Base-by-base conservation (phyloP, 345 rosid species). In the Gynandropsis gynandra region DNA sequence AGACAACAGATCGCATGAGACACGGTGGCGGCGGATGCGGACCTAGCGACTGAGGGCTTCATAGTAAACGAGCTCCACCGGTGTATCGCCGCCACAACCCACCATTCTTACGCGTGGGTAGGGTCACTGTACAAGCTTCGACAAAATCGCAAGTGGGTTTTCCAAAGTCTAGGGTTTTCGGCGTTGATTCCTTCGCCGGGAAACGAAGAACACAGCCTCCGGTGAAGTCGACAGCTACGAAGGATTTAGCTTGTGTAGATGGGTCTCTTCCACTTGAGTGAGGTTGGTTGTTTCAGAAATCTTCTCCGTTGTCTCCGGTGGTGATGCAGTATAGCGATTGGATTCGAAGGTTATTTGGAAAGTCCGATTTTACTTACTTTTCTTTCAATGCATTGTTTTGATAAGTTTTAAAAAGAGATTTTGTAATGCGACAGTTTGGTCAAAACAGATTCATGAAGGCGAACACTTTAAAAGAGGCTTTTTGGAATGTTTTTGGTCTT, bases 51-150 rank as follows among this genome's bases (percentile, higher is more conserved):
- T 42, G 31, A 42, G 35, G 71, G 52, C 47, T 61, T 59, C 40
- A 53, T 54, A 52, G 65, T 56, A 66, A 65, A 66, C 61, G 61
- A 53, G 45, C n/a, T 59, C 11, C 52, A 54, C 55, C 70, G 65
- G 61, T 66, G 69, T 58, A 64, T 57, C 69, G 48, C 58, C 63
- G 11, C 53, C 37, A 32, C 15, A 48, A 66, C 18, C 52, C 38
- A 66, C 52, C 71, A 66, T 36, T 36, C 40, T 36, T 9, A 36
- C 54, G 47, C 9, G 14, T 59, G 65, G 49, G 15, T 13, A 35
- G 57, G 47, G 33, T 20, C 40, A 24, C 29, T 33, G 12, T 1
- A 5, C 50, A 1, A 45, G 29, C 29, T 24, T 24, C 29, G 29
- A 24, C 29, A 5, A 24, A 24, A 5, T 24, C 29, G 29, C 29